phyloP scores from a whole-genome alignment of 2,329 filamentous ascomycete species.

The Waltergamsia citrina region DNA sequence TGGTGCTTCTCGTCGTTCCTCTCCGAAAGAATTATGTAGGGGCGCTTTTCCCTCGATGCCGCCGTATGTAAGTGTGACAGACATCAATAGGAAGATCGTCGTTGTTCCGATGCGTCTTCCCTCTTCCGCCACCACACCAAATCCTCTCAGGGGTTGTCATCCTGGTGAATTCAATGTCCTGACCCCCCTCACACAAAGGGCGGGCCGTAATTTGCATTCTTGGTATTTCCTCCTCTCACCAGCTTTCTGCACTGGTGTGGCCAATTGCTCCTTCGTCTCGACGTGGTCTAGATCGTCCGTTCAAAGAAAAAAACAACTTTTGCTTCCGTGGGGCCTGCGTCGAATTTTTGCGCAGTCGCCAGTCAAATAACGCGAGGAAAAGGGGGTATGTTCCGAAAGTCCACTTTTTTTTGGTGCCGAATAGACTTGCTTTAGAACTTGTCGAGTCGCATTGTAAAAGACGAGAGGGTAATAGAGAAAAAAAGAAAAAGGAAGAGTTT shows the following conservation, averaged over 20 bases:
- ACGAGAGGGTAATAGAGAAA: constrained; percentile 2
- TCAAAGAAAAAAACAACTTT: constrained; percentile 4
- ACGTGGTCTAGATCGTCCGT: too few relatives aligned
- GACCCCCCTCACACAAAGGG: neutral
- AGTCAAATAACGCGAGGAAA: neutral
- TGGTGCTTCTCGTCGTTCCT: too few relatives aligned
- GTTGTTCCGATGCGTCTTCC: neutral
- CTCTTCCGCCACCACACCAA: neutral
- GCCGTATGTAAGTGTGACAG: neutral
- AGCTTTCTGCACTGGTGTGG: neutral
- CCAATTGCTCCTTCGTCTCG: neutral
- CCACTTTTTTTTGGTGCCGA: constrained; percentile 6
- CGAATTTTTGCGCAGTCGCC: constrained; percentile 1
- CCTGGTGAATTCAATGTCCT: neutral
- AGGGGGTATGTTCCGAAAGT: constrained; percentile 4
- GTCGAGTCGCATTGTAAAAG: constrained; percentile 1
- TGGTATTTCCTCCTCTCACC: constrained; percentile 4
- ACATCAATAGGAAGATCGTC: neutral
- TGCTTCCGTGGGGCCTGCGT: neutral
- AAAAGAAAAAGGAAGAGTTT: constrained; percentile 1
- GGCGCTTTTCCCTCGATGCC: neutral
- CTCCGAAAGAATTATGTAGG: neutral
- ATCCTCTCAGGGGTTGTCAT: neutral
- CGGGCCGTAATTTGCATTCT: constrained; percentile 6
- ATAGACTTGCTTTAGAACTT: constrained; percentile 5